A percentile compares a stretch with the other conserved stretches of the same genome.
phyloP scores from a whole-genome alignment of 2,329 filamentous ascomycete species.

The Calonectria ilicicola region DNA sequence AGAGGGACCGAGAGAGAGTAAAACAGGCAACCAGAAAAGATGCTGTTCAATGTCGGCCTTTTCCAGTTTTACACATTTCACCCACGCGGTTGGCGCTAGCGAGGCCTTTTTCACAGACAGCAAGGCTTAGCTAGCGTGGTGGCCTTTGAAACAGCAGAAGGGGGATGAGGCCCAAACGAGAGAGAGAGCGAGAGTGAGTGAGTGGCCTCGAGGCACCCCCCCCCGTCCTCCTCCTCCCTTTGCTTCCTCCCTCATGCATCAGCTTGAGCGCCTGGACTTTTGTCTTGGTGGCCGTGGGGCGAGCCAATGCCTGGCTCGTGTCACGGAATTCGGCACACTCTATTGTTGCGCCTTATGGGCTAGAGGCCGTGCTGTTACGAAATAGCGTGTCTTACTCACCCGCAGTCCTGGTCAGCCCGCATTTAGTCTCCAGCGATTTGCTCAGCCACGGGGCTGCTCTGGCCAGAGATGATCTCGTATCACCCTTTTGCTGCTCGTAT shows the following conservation, averaged over 20 bases:
- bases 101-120: background rate
- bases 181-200: no score
- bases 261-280: background rate
- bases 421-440: background rate
- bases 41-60: background rate
- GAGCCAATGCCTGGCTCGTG: background rate
- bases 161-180: background rate
- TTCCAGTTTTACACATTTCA: background rate
- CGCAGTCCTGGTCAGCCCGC: background rate
- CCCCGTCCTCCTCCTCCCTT: background rate
- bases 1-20: background rate
- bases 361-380: background rate
- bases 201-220: no score
- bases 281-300: background rate
- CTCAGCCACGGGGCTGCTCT: background rate
- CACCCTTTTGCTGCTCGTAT: background rate
- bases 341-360: background rate
- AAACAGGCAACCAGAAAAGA: background rate
- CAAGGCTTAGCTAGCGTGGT: background rate
- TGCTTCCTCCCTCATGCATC: background rate
- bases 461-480: background rate
- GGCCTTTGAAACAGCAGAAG: background rate
- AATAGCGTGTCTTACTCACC: background rate
- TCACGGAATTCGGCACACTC: conserved; percentile 3
- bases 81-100: background rate